Conservation (phyloP, 2,329 filamentous ascomycete genomes). For the Helotiales sp. region DNA sequence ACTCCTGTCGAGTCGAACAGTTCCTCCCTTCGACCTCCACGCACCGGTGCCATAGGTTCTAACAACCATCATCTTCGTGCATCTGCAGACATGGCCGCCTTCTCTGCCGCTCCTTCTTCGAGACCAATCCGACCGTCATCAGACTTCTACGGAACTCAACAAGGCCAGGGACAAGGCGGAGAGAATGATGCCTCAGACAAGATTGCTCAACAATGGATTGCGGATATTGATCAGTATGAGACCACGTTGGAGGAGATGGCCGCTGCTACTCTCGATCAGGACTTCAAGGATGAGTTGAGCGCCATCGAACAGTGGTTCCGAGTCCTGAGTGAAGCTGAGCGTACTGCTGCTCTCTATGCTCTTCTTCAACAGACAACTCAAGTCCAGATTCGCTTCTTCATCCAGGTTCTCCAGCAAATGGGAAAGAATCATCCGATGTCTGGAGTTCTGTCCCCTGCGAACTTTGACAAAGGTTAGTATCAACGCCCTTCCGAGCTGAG, state of each 20-base stretch:
- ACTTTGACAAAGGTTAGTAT: conserved; percentile 87
- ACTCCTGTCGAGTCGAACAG: conserved; percentile 85
- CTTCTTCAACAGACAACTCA: conserved; percentile 97
- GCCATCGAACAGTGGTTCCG: conserved; percentile 99
- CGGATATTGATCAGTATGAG: conserved; percentile 98
- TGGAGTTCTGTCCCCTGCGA: conserved; percentile 89
- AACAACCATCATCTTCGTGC: conserved; percentile 82
- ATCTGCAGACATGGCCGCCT: conserved; percentile 93
- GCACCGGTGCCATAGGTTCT: conserved; percentile 76
- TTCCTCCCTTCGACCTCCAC: conserved; percentile 80
- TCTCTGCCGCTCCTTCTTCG: conserved; percentile 69
- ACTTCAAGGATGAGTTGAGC: conserved; percentile 98
- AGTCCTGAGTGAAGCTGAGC: conserved; percentile 93
- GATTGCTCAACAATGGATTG: conserved; percentile 97
- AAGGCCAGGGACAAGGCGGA: conserved; percentile 68
- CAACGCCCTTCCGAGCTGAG: background rate
- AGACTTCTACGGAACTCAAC: conserved; percentile 84
- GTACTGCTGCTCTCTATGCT: conserved; percentile 93
- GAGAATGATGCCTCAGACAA: conserved; percentile 88
- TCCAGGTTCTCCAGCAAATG: conserved; percentile 98
- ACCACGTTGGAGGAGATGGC: conserved; percentile 99
- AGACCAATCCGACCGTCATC: conserved; percentile 91
- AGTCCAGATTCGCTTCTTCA: conserved; percentile 98
- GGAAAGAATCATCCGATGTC: conserved; percentile 98
- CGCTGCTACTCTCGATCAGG: conserved; percentile 95